Percentiles rank a stretch among this genome's conserved stretches.
Evolutionary conservation across 441 rosid genomes (phyloP).

Genomic region (Rhodomyrtus psidioides): DNA sequence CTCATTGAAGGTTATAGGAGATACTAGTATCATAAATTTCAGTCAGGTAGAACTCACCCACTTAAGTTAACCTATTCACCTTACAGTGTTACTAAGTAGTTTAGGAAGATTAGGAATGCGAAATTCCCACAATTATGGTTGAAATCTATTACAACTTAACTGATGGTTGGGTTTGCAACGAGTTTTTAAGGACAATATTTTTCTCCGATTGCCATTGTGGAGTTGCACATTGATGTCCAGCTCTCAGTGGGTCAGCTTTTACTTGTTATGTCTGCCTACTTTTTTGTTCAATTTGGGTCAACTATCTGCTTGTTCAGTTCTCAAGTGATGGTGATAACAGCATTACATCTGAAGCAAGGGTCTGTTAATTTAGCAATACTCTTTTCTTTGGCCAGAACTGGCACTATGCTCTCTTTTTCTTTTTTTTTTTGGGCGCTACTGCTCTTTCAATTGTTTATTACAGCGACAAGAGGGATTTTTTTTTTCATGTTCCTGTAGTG

Average conservation of each 20-base stretch:
- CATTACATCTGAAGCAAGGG: background rate
- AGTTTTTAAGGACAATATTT: background rate
- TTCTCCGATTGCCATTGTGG: background rate
- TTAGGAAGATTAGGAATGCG: background rate
- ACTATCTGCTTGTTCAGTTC: background rate
- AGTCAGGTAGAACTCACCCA: background rate
- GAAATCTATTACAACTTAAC: background rate
- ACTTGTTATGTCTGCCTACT: background rate
- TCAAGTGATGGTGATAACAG: background rate
- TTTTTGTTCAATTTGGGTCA: background rate
- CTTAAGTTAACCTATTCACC: background rate
- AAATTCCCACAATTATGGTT: background rate
- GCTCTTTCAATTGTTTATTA: background rate
- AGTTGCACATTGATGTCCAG: background rate
- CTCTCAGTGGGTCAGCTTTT: background rate
- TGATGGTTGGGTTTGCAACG: background rate
- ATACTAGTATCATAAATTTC: background rate
- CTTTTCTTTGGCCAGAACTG: background rate
- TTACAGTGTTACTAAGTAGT: background rate
- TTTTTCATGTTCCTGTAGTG: background rate
- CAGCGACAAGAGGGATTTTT: background rate
- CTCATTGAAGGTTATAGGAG: background rate
- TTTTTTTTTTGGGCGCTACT: background rate
- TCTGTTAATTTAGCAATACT: background rate
- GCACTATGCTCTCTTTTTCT: background rate